Base-by-base conservation (phyloP, 106 monocot genomes). In the Allium sativum region DNA sequence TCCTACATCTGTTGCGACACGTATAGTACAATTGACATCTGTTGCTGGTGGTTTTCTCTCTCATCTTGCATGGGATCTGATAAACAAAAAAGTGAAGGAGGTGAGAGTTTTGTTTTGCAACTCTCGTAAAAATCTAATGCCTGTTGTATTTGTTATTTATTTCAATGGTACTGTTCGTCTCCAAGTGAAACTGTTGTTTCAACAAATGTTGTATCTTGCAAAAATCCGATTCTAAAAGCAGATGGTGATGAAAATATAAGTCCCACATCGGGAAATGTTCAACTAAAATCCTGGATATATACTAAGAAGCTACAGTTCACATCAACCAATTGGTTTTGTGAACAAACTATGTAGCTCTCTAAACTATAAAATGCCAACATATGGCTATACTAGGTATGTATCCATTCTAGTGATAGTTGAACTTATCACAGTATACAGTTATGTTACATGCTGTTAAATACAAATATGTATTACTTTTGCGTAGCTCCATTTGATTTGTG, bases 11-110 rank as follows among this genome's bases (percentile, higher is more conserved):
- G 92, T 98, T 76, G 88, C 88, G 41, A 98, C 98, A 62, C 88
- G 98, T 44, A 82, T 92, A 58, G 59, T 98, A 58, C 98, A 98
- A 40, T 70, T 98, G 70, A 61, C 92, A 7, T 85, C 92, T 67
- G 91, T 98, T 56, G 92, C 98, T 71, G 98, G 98, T 68, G 88
- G 92, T 44, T 98, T 98, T 71, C 76, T 92, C 9, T 92, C 98
- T 61, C 80, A 82, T 74, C 53, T 98, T 48, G 77, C 73, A 7
- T 72, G 59, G 16, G 98, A 98, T 70, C 22, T 98, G 54, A 85
- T 98, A 58, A 84, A 74, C 73, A 85, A 92, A 66, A 92, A 88
- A 64, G 59, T 98, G 60, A 92, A 92, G 74, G 92, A 98, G 92
- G 98, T 98, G 79, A 58, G 68, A 17, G 31, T 65, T 12, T 47